A percentile compares a stretch with the other conserved stretches of the same genome.
phyloP scores from a whole-genome alignment of 495 filamentous ascomycete genomes.

The Acidomyces sp. region DNA sequence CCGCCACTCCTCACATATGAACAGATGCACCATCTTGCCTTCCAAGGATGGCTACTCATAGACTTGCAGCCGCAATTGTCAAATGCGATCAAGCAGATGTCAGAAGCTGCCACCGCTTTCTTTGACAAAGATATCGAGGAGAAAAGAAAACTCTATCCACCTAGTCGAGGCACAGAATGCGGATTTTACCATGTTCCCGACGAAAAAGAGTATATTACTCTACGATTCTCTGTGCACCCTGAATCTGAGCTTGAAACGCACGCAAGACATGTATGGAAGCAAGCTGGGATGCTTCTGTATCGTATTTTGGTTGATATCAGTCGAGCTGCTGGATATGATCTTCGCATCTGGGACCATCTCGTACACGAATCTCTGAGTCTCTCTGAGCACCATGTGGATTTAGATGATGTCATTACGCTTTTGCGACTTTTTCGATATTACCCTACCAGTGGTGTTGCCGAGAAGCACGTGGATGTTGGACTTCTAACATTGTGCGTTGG shows the following conservation, averaged over 20 bases:
- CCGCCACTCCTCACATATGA: slow-evolving; percentile 8
- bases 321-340: slow-evolving; percentile 2
- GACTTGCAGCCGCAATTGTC: not conserved
- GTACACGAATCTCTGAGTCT: slow-evolving; percentile 1
- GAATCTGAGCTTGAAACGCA: not conserved
- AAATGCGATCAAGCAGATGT: not conserved
- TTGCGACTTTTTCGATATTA: slow-evolving; percentile 13
- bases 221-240: slow-evolving; percentile 4
- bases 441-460: slow-evolving; percentile 8
- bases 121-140: not conserved
- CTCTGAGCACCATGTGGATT: not conserved
- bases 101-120: slow-evolving; percentile 1
- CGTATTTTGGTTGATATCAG: slow-evolving; percentile 12
- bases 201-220: slow-evolving; percentile 16
- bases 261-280: slow-evolving; percentile 4
- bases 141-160: slow-evolving; percentile 11
- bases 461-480: slow-evolving; percentile 13
- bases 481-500: slow-evolving; percentile 17
- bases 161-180: slow-evolving; percentile 10
- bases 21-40: slow-evolving; percentile 6
- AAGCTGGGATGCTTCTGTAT: slow-evolving; percentile 3
- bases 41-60: slow-evolving; percentile 13
- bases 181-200: slow-evolving; percentile 11
- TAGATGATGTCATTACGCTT: slow-evolving; percentile 6
- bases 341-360: slow-evolving; percentile 8